Evolutionary conservation across 163 green algal species (phyloP), one percentile per base, ranked within the genome.

Genomic region (Scenedesmus sp.): DNA sequence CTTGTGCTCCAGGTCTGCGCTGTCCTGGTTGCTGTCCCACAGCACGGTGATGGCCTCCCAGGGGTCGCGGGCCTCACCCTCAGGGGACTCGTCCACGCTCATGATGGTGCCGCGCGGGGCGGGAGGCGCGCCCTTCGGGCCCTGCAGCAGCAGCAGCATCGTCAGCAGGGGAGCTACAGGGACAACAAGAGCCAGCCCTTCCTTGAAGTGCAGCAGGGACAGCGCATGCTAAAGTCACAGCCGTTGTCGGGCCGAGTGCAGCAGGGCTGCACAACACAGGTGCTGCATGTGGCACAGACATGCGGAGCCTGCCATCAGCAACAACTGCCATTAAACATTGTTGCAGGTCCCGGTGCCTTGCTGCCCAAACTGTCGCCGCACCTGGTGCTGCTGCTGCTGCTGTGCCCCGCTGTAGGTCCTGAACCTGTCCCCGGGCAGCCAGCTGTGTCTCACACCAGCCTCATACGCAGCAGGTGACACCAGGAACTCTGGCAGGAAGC

Each of bases 41-140:
- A 96, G 93, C 20, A 99, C 97, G 1, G 92, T 92, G 52, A 99
- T 90, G 64, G 93, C 95, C 77, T 97, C 94, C 95, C 96, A 99
- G 46, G 97, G 97, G 91, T 99, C 96, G 23, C 0, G 18, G 46
- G 59, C 77, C 64, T 92, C 62, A 26, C 66, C 81, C 23, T 84
- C 55, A 6, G 46, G 54, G 0, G 64, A 15, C 81, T 81, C 70
- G 9, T 87, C 70, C 15, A 93, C 56, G 2, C 26, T 60, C 15
- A 73, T 82, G 90, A 93, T 67, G 55, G 4, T 90, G 90, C 90
- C 89, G 10, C 34, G 34, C 4, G 59, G 66, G 20, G 83, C 67
- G 59, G 56, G 52, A 20, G 54, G 57, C 8, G 23, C 83, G n/a
- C 9, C 57, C 83, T 88, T 88, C 52, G 66, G 83, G 57, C 83